Evolutionary conservation across 2,329 filamentous ascomycete species (phyloP), one percentile per base, ranked within the genome.

Genomic region (Colletotrichum sp.): DNA sequence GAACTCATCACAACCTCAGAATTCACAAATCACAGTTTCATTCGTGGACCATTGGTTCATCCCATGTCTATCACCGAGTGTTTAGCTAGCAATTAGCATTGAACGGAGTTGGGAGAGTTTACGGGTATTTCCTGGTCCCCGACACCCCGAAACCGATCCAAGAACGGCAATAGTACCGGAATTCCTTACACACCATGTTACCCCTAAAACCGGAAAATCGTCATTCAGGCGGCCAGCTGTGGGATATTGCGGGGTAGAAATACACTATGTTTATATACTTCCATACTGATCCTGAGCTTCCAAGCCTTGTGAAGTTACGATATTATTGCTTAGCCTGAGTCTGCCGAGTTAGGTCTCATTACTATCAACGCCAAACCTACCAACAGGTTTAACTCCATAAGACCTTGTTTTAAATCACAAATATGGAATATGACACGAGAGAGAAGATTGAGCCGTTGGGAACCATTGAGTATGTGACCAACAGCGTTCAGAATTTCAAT

Each of bases 351-450:
- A 7, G 10, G 10, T 52, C 10, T 21, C 4, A 13, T 4, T 13
- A 52, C n/a, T 7, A 13, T 21, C 10, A 21, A 13, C 18, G n/a
- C 0, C 43, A 52, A 21, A 48, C n/a, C 43, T 13, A 52, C 43
- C 43, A 13, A 0, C 2, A 52, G 10, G 1, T 21, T 2, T 0
- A 48, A 52, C 2, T 52, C 6, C 0, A 32, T 0, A 6, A 36
- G 59, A 61, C 1, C 18, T 21, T 9, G 6, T 6, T 24, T 32
- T 9, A 0, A 36, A n/a, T 21, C 8, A 34, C 12, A 9, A 34
- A 32, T 6, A 61, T 61, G 59, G 59, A 61, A 13, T 61, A 61
- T 14, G 59, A 61, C 10, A 61, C 59, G 0, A 61, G 59, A 34
- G 59, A 61, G 59, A 61, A 61, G 18, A 61, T 61, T 14, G 59